phyloP scores from a whole-genome alignment of 257 asterid species.

The Hygrophila difformis region DNA sequence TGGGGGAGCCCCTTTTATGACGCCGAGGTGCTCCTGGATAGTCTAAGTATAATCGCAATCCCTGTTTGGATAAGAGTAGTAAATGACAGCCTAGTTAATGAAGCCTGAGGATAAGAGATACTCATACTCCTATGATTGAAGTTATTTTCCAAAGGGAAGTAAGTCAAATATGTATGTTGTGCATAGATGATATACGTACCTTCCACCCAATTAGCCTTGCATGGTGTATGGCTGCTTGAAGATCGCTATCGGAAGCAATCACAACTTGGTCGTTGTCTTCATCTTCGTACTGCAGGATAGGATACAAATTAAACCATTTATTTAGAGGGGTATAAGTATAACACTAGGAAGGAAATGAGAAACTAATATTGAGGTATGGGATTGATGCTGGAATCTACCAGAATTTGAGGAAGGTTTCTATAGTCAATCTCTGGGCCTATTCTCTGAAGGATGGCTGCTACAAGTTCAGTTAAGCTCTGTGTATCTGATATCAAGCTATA shows the following conservation, averaged over 20 bases:
- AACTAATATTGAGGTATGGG: neutral
- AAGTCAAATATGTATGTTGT: too few species aligned
- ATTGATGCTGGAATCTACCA: slow-evolving; percentile 32
- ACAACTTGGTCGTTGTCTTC: slow-evolving; percentile 84
- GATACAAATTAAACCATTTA: too few species aligned
- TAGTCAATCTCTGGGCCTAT: slow-evolving; percentile 83
- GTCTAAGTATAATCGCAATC: slow-evolving; percentile 71
- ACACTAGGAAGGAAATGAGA: too few species aligned
- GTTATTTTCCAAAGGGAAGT: neutral
- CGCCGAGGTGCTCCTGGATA: slow-evolving; percentile 35
- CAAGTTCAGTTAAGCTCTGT: slow-evolving; percentile 58
- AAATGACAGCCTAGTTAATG: too few species aligned
- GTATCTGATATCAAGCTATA: slow-evolving; percentile 32
- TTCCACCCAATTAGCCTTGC: slow-evolving; percentile 92
- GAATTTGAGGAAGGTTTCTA: slow-evolving; percentile 77
- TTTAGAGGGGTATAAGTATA: too few species aligned
- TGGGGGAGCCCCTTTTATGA: slow-evolving; percentile 29
- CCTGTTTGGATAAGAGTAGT: slow-evolving; percentile 44
- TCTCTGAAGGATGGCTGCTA: slow-evolving; percentile 83
- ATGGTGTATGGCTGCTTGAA: slow-evolving; percentile 79
- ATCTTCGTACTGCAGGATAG: slow-evolving; percentile 69
- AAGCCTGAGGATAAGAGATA: too few species aligned
- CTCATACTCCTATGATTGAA: too few species aligned
- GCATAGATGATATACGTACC: slow-evolving; percentile 37
- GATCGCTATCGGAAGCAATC: slow-evolving; percentile 89